Percentiles rank a stretch among this genome's conserved stretches.
These are phyloP conservation scores for Nicotiana attenuata DNA, from an alignment of 257 asterid genomes.

Conservation along the genomic window DNA sequence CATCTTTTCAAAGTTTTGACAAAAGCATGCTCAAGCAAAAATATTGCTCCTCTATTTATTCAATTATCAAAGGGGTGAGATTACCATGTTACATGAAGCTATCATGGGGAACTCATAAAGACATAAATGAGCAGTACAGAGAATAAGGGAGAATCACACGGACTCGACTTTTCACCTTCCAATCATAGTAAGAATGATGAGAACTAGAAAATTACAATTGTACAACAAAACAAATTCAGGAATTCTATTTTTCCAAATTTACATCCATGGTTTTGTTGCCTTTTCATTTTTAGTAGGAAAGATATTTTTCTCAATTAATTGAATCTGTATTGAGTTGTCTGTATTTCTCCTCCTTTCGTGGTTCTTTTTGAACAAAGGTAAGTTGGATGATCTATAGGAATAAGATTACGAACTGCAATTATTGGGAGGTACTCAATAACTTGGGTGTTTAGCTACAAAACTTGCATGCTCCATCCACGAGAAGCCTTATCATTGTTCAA, in stretches of 20 bases:
- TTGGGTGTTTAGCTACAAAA: not conserved
- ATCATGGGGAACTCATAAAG: not conserved
- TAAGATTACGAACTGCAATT: not conserved
- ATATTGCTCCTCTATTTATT: not conserved
- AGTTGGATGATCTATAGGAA: not conserved
- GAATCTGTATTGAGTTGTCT: not conserved
- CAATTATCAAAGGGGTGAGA: not conserved
- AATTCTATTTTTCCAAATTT: not conserved
- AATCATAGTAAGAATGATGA: too few relatives aligned
- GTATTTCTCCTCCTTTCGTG: not conserved
- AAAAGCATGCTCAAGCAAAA: not conserved
- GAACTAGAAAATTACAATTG: not conserved
- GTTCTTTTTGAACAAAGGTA: not conserved
- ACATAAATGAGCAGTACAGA: not conserved
- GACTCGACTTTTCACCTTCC: not conserved
- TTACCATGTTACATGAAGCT: not conserved
- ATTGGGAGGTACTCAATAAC: not conserved
- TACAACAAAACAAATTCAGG: not conserved
- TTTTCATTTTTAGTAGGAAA: too few relatives aligned
- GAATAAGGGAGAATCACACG: not conserved
- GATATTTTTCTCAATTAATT: too few relatives aligned
- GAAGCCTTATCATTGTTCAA: not conserved
- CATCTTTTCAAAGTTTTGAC: not conserved
- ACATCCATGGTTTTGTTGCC: not conserved
- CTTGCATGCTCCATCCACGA: not conserved